A percentile compares a stretch with the other conserved stretches of the same genome.
phyloP scores from a whole-genome alignment of 2,329 filamentous ascomycete species.

The Stagonosporopsis vannaccii region DNA sequence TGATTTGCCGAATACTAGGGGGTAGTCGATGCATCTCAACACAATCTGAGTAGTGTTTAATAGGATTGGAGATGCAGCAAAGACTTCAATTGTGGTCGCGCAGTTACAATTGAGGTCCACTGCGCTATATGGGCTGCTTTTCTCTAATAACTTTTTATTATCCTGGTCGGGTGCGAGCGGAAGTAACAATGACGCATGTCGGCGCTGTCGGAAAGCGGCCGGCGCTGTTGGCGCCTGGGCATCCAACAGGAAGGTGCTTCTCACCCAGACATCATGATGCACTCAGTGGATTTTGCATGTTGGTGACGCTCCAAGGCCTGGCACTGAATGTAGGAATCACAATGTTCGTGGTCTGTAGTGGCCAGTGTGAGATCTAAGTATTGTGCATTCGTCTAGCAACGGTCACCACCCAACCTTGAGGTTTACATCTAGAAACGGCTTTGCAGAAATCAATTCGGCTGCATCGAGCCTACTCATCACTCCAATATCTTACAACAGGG shows the following conservation, averaged over 20 bases:
- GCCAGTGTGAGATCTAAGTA: no score
- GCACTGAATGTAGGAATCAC: no score
- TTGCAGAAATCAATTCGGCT: slow-evolving; percentile 4
- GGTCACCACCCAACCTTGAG: background rate
- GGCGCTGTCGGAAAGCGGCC: slow-evolving; percentile 6
- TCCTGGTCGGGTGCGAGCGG: slow-evolving; percentile 16
- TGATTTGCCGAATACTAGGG: slow-evolving; percentile 26
- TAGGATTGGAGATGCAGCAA: background rate
- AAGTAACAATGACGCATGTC: slow-evolving; percentile 18
- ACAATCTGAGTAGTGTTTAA: background rate
- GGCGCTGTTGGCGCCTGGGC: slow-evolving; percentile 10
- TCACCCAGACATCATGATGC: background rate
- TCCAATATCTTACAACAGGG: slow-evolving; percentile 67
- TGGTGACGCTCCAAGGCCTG: background rate
- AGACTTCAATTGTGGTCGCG: background rate
- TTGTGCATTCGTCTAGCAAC: background rate
- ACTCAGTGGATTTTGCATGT: background rate
- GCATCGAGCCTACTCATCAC: background rate
- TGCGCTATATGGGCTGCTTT: background rate
- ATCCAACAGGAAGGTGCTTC: background rate
- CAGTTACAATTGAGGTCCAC: background rate
- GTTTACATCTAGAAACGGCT: slow-evolving; percentile 3
- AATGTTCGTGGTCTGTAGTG: no score
- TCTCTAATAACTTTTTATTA: slow-evolving; percentile 2
- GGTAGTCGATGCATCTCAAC: slow-evolving; percentile 24